A percentile compares a stretch with the other conserved stretches of the same genome.
Conservation (phyloP, 306 rosid genomes). For the Cucurbita moschata region DNA sequence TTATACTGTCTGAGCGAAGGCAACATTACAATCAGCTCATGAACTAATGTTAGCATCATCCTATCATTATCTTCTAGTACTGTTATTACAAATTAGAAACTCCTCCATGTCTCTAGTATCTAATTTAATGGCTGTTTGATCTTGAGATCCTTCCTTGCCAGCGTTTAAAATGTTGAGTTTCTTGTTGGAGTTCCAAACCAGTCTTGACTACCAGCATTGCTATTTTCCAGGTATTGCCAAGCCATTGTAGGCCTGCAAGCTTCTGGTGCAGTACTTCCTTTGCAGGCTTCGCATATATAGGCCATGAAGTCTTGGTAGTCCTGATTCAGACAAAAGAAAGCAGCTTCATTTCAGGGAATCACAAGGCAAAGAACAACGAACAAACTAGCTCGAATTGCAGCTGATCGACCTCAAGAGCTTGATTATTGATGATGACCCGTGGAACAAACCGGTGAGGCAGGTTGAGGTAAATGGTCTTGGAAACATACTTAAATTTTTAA, state of each 20-base stretch:
- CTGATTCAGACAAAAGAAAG: conserved; percentile 7
- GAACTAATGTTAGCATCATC: neutral
- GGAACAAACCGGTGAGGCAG: conserved; percentile 73
- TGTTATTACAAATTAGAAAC: neutral
- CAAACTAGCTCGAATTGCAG: neutral
- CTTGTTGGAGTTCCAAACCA: neutral
- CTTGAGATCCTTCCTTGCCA: neutral
- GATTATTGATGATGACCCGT: conserved; percentile 65
- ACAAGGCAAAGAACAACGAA: neutral
- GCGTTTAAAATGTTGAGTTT: neutral
- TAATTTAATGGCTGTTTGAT: neutral
- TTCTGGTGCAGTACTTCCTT: conserved; percentile 10
- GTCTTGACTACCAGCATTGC: neutral
- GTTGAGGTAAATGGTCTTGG: conserved; percentile 44
- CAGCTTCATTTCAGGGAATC: neutral
- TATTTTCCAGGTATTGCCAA: neutral
- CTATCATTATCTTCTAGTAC: neutral
- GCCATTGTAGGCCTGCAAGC: conserved; percentile 3
- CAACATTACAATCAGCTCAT: neutral
- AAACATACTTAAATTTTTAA: conserved; percentile 8
- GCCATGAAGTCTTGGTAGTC: conserved; percentile 8
- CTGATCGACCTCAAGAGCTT: conserved; percentile 59
- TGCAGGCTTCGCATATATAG: conserved; percentile 17
- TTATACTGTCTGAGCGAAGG: neutral
- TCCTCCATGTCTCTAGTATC: neutral